phyloP scores from a whole-genome alignment of 176 grass and related monocot genomes.

The Oryza australiensis region DNA sequence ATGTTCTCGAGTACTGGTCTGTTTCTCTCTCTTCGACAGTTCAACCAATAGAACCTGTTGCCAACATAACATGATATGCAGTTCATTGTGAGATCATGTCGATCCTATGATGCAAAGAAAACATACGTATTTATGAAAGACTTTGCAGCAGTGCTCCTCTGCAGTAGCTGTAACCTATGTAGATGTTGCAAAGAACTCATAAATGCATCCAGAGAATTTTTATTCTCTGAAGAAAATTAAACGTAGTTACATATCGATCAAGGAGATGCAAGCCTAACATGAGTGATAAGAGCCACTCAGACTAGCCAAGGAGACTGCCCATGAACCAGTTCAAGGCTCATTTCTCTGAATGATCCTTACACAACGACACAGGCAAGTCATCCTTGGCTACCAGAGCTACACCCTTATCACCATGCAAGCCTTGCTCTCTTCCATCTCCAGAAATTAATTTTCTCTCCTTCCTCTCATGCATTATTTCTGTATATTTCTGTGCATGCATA shows the following conservation, averaged over 20 bases:
- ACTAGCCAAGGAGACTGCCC: slow-evolving; percentile 17
- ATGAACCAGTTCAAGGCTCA: neutral
- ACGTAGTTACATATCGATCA: neutral
- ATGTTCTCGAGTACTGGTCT: neutral
- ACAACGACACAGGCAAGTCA: slow-evolving; percentile 17
- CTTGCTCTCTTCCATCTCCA: neutral
- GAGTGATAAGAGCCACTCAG: slow-evolving; percentile 3
- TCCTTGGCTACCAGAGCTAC: slow-evolving; percentile 27
- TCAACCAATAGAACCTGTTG: neutral
- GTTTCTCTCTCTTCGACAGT: neutral
- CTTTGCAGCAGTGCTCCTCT: neutral
- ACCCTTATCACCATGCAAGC: slow-evolving; percentile 1
- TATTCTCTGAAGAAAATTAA: neutral
- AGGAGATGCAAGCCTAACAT: slow-evolving; percentile 41
- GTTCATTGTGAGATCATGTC: neutral
- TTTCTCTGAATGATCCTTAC: neutral
- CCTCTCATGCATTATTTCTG: neutral
- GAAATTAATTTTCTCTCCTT: neutral
- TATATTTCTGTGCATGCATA: neutral
- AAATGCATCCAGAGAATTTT: neutral
- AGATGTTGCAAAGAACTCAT: neutral
- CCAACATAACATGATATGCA: neutral
- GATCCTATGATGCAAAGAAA: neutral
- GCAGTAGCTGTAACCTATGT: neutral
- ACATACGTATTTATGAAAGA: neutral